phyloP scores from a whole-genome alignment of 1,284 basidiomycete genomes.

The Tilletiaria anomala region DNA sequence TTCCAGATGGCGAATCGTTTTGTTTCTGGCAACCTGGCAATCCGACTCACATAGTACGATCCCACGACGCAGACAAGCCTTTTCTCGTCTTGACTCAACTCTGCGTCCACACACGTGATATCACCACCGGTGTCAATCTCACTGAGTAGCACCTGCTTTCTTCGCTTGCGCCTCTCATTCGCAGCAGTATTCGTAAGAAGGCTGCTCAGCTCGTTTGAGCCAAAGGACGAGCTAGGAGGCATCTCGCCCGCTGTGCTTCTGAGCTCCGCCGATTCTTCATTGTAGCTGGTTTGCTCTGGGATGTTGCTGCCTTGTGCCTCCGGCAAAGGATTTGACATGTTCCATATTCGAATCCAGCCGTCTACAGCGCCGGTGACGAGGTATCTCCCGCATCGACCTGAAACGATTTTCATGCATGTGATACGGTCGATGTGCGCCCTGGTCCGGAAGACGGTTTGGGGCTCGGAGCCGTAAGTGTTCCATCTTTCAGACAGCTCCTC shows the following conservation, averaged over 20 bases:
- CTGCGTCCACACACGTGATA: slow-evolving; percentile 9
- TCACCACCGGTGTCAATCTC: slow-evolving; percentile 13
- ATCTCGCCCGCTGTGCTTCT: neutral
- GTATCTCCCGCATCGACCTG: slow-evolving; percentile 1
- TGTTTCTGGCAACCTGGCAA: too few species aligned
- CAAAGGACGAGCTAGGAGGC: neutral
- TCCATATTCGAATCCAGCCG: slow-evolving; percentile 10
- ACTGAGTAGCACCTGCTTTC: slow-evolving; percentile 7
- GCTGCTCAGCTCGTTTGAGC: neutral
- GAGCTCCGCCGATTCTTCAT: slow-evolving; percentile 1
- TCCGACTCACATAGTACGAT: too few species aligned
- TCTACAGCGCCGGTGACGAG: slow-evolving; percentile 13
- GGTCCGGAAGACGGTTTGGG: slow-evolving; percentile 4
- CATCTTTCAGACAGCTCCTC: neutral
- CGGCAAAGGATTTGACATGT: slow-evolving; percentile 2
- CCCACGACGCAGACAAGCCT: slow-evolving; percentile 6
- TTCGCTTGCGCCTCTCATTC: slow-evolving; percentile 1
- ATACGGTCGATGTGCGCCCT: slow-evolving; percentile 14
- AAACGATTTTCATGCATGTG: slow-evolving; percentile 9
- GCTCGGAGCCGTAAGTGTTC: neutral
- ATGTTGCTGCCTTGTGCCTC: neutral
- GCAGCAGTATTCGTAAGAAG: slow-evolving; percentile 1
- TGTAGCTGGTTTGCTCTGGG: neutral
- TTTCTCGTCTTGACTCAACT: slow-evolving; percentile 1
- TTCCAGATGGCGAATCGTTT: too few species aligned